These are phyloP conservation scores for Mortierella sp. DNA, from an alignment of 371 early-diverging fungal species.

Conservation along the genomic window DNA sequence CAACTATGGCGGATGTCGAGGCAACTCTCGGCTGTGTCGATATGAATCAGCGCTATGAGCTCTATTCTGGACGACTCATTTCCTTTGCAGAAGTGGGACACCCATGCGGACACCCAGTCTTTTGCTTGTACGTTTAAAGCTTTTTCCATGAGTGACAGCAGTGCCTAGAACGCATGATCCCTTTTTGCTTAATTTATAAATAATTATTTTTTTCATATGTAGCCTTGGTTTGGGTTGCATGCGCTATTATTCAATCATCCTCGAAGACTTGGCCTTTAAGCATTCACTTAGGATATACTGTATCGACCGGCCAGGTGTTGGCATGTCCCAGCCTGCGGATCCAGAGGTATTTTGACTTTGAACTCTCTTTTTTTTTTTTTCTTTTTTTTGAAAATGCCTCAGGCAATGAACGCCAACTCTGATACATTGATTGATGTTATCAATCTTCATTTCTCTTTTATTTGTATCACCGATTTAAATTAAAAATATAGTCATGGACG, in stretches of 20 bases:
- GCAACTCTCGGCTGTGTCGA: slow-evolving; percentile 56
- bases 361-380: background rate
- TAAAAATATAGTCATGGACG: slow-evolving; percentile 33
- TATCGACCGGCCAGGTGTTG: slow-evolving; percentile 58
- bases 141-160: background rate
- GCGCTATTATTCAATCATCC: slow-evolving; percentile 58
- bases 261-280: slow-evolving; percentile 58
- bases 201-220: background rate
- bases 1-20: slow-evolving; percentile 58
- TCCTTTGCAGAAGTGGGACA: slow-evolving; percentile 57
- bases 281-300: slow-evolving; percentile 58
- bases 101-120: slow-evolving; percentile 56
- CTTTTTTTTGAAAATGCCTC: background rate
- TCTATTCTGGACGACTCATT: slow-evolving; percentile 49
- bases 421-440: background rate
- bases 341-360: slow-evolving; percentile 38
- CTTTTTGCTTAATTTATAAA: background rate
- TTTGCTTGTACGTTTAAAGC: slow-evolving; percentile 47
- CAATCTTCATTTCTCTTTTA: background rate
- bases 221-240: slow-evolving; percentile 60
- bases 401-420: background rate
- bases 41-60: slow-evolving; percentile 56
- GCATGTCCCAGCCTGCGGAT: slow-evolving; percentile 54
- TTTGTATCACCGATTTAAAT: background rate
- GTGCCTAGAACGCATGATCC: background rate